Percentiles rank a stretch among this genome's conserved stretches.
phyloP scores from a whole-genome alignment of 139 green algal species.

The Volvox africanus region DNA sequence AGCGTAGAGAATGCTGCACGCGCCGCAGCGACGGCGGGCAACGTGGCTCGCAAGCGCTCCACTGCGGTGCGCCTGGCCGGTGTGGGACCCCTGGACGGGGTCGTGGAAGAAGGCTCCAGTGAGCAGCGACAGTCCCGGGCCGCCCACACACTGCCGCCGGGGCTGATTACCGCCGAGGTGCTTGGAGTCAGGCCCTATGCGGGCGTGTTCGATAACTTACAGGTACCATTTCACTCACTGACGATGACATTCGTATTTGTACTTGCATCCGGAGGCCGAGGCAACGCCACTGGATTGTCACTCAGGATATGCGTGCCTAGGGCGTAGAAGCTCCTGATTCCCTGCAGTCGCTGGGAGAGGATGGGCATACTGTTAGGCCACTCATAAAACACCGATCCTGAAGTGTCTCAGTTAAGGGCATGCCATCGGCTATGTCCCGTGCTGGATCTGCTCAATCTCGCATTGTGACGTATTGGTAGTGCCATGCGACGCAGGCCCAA shows the following conservation, averaged over 20 bases:
- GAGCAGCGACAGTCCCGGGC: background rate
- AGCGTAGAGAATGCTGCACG: background rate
- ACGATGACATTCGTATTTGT: background rate
- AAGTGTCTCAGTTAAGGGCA: background rate
- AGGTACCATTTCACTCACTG: background rate
- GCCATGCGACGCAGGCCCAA: background rate
- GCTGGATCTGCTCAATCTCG: background rate
- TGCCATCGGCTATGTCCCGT: background rate
- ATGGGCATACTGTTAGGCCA: too few relatives aligned
- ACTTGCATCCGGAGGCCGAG: background rate
- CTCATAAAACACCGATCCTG: too few relatives aligned
- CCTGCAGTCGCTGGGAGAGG: too few relatives aligned
- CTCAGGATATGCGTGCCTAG: too few relatives aligned
- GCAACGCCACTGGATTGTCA: too few relatives aligned
- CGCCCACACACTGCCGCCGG: background rate
- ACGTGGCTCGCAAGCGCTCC: slow-evolving; percentile 36
- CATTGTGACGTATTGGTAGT: background rate
- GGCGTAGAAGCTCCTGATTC: too few relatives aligned
- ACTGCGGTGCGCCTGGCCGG: background rate
- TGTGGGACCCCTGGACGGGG: background rate
- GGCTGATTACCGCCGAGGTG: slow-evolving; percentile 13
- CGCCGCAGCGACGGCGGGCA: background rate
- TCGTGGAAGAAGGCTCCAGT: background rate
- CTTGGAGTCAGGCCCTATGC: background rate
- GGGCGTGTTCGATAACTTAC: background rate